Percentiles rank a stretch among this genome's conserved stretches.
Conservation (phyloP, 768 basidiomycete species). For the Ramaria sp. region DNA sequence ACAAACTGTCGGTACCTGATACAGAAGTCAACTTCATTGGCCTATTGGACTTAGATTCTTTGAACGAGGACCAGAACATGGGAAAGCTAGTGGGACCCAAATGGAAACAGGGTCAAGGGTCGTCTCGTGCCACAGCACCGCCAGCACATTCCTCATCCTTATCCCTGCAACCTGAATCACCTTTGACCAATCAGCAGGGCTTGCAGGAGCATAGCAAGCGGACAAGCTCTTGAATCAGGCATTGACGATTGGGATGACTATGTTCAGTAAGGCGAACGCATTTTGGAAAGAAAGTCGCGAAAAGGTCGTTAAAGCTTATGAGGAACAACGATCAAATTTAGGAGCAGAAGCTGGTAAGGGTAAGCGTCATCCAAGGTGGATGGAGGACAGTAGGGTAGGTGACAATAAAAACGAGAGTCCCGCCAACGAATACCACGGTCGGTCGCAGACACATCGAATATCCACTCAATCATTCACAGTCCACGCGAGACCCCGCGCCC, state of each 20-base stretch:
- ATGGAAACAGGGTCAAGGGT: too few species aligned
- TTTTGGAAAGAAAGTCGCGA: conserved; percentile 83
- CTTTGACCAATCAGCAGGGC: conserved; percentile 14
- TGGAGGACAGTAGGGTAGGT: conserved; percentile 36
- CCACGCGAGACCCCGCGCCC: background rate
- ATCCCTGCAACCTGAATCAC: conserved; percentile 4
- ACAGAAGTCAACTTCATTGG: too few species aligned
- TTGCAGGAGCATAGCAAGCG: conserved; percentile 63
- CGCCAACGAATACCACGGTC: background rate
- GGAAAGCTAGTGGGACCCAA: too few species aligned
- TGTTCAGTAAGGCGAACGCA: conserved; percentile 77
- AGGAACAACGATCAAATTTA: conserved; percentile 39
- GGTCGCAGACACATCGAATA: background rate
- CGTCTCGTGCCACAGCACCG: conserved; percentile 10
- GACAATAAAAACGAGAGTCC: conserved; percentile 2
- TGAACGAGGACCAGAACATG: too few species aligned
- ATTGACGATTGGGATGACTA: conserved; percentile 68
- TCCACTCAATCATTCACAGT: background rate
- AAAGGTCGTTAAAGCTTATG: conserved; percentile 69
- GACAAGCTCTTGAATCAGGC: conserved; percentile 78
- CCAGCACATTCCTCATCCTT: conserved; percentile 12
- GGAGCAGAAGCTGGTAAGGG: conserved; percentile 8
- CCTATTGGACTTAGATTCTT: too few species aligned
- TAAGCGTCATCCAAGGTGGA: conserved; percentile 50
- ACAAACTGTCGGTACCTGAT: too few species aligned